These are phyloP conservation scores for Camellia oleifera DNA, from an alignment of 179 eudicot species.

Conservation along the genomic window DNA sequence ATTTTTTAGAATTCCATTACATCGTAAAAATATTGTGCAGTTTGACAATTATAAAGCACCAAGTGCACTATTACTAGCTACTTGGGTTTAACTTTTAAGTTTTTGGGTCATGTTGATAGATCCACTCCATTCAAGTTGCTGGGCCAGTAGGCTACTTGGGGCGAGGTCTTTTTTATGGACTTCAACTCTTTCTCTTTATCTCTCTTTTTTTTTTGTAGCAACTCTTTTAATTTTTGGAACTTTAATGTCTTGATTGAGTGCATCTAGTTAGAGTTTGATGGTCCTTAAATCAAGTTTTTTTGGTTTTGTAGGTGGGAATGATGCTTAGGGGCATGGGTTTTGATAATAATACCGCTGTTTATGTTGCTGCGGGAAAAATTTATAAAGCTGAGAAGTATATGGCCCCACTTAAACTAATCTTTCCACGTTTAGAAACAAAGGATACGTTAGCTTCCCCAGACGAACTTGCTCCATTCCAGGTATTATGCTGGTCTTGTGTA, in stretches of 20 bases:
- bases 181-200: neutral
- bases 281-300: neutral
- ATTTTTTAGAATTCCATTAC: too few relatives aligned
- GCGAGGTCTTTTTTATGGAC: neutral
- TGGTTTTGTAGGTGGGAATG: conserved; percentile 78
- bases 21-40: too few relatives aligned
- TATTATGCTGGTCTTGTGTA: conserved; percentile 20
- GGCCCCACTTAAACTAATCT: conserved; percentile 84
- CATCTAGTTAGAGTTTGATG: neutral
- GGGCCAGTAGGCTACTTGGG: too few relatives aligned
- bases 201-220: neutral
- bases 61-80: too few relatives aligned
- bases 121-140: too few relatives aligned
- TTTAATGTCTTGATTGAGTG: neutral
- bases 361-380: conserved; percentile 89
- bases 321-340: conserved; percentile 99
- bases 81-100: too few relatives aligned
- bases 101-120: too few relatives aligned
- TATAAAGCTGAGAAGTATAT: conserved; percentile 87
- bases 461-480: conserved; percentile 92
- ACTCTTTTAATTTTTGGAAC: neutral
- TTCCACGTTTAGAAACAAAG: conserved; percentile 84
- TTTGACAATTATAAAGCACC: too few relatives aligned
- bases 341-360: conserved; percentile 79
- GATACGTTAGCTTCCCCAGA: conserved; percentile 78